A percentile compares a stretch with the other conserved stretches of the same genome.
phyloP scores from a whole-genome alignment of 164 flowering plant species.

The Berberis vulgaris region DNA sequence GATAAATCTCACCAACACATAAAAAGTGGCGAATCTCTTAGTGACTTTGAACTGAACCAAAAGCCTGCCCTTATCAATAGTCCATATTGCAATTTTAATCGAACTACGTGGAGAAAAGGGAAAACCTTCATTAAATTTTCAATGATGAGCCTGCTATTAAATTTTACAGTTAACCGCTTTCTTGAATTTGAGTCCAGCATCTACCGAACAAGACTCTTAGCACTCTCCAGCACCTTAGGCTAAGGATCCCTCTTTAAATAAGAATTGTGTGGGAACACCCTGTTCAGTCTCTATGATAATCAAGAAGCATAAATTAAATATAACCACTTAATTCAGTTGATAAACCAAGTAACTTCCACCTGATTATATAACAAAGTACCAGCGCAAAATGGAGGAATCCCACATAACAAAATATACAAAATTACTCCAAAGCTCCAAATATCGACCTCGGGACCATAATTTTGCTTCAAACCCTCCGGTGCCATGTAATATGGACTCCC shows the following conservation, averaged over 20 bases:
- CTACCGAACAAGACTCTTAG: neutral
- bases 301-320: neutral
- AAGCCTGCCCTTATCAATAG: too few species aligned
- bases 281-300: neutral
- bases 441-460: conserved; percentile 34
- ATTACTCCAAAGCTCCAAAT: conserved; percentile 86
- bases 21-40: too few species aligned
- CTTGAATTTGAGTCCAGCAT: neutral
- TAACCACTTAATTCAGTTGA: neutral
- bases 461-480: conserved; percentile 6
- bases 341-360: neutral
- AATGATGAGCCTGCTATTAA: too few species aligned
- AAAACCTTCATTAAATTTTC: too few species aligned
- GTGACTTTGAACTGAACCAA: too few species aligned
- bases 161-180: too few species aligned
- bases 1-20: too few species aligned
- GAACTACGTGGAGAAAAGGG: too few species aligned
- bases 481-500: conserved; percentile 86
- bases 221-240: neutral
- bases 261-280: neutral
- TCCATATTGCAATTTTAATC: too few species aligned
- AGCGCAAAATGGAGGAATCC: conserved; percentile 79
- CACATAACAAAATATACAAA: conserved; percentile 31
- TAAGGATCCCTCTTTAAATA: neutral
- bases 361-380: conserved; percentile 23